Conservation (phyloP, 345 rosid genomes). For the Turnera subulata region DNA sequence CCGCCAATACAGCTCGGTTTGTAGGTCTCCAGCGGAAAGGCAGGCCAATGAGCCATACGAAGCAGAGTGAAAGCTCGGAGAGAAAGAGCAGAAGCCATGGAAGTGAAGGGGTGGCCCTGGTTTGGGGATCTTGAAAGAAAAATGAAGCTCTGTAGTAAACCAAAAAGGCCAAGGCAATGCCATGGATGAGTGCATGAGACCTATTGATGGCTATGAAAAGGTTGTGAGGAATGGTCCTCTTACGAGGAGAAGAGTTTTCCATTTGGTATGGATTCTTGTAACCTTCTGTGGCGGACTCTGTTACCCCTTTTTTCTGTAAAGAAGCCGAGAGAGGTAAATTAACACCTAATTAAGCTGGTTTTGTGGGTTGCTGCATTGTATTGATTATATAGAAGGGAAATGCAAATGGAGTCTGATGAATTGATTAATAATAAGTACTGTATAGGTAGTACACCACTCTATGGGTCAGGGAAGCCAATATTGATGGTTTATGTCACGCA, state of each 20-base stretch:
- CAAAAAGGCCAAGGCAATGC: constrained; percentile 27
- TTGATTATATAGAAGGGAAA: too few species aligned
- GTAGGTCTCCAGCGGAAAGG: constrained; percentile 31
- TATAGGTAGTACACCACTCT: too few species aligned
- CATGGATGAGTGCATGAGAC: constrained; percentile 23
- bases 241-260: constrained; percentile 26
- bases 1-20: constrained; percentile 29
- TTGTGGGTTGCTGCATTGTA: too few species aligned
- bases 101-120: background rate
- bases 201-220: constrained; percentile 20
- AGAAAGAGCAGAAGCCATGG: constrained; percentile 32
- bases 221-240: constrained; percentile 22
- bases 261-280: constrained; percentile 11
- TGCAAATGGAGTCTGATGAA: too few species aligned
- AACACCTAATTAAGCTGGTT: too few species aligned
- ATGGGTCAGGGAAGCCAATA: too few species aligned
- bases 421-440: too few species aligned
- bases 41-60: constrained; percentile 29
- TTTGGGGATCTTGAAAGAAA: constrained; percentile 16
- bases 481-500: too few species aligned
- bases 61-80: constrained; percentile 14
- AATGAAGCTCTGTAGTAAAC: constrained; percentile 31
- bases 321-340: too few species aligned
- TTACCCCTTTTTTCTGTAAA: too few species aligned
- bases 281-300: too few species aligned